Evolutionary conservation across 2,329 filamentous ascomycete genomes (phyloP).

Genomic region (Claviceps humidiphila): DNA sequence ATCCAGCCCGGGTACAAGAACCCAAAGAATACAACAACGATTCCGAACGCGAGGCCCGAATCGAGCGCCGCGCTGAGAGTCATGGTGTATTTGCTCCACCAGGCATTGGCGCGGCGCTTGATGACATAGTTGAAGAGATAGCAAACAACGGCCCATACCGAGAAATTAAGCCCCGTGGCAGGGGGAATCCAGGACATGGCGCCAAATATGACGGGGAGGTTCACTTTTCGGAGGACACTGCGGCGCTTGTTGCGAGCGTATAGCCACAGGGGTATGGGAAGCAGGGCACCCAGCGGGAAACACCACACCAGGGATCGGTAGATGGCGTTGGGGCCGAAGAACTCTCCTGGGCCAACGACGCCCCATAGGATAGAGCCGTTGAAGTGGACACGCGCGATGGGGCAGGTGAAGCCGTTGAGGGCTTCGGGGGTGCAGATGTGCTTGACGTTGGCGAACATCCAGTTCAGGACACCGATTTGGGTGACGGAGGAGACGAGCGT

Average conservation of each 20-base stretch:
- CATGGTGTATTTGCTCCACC: slow-evolving; percentile 92
- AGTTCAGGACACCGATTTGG: slow-evolving; percentile 75
- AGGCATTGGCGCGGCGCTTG: slow-evolving; percentile 52
- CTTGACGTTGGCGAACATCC: slow-evolving; percentile 71
- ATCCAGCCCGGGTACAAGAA: slow-evolving; percentile 72
- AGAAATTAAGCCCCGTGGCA: slow-evolving; percentile 76
- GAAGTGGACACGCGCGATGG: slow-evolving; percentile 78
- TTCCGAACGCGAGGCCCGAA: slow-evolving; percentile 67
- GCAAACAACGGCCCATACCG: slow-evolving; percentile 74
- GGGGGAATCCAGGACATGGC: slow-evolving; percentile 78
- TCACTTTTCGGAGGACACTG: slow-evolving; percentile 61
- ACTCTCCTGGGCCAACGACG: slow-evolving; percentile 68
- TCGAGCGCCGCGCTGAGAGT: slow-evolving; percentile 73
- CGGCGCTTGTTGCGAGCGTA: slow-evolving; percentile 46
- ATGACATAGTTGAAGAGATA: slow-evolving; percentile 73
- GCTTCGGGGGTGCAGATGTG: slow-evolving; percentile 66
- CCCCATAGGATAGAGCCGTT: slow-evolving; percentile 86
- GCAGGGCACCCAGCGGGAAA: slow-evolving; percentile 62
- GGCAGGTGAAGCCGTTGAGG: slow-evolving; percentile 80
- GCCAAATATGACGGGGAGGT: slow-evolving; percentile 72
- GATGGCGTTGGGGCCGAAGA: slow-evolving; percentile 64
- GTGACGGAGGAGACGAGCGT: slow-evolving; percentile 66
- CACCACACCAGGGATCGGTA: slow-evolving; percentile 71
- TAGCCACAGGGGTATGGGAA: slow-evolving; percentile 63
- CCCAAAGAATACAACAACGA: slow-evolving; percentile 74